These are phyloP conservation scores for Coemansia umbellata DNA, from an alignment of 192 early-diverging fungal species.

Conservation along the genomic window DNA sequence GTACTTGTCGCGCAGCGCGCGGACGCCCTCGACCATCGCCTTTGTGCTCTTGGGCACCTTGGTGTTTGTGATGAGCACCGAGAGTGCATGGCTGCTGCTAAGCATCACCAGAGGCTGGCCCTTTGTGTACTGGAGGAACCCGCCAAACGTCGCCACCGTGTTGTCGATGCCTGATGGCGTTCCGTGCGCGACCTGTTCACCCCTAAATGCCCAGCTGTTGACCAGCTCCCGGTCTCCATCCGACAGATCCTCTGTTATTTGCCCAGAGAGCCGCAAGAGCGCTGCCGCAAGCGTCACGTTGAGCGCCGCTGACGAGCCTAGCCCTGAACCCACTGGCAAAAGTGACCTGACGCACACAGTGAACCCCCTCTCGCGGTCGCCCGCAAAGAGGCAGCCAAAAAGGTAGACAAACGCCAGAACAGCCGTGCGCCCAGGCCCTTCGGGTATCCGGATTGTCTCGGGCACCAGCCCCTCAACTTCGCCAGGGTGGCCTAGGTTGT, in stretches of 20 bases:
- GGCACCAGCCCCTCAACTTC: conserved; percentile 18
- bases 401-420: conserved; percentile 68
- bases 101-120: conserved; percentile 54
- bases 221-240: conserved; percentile 52
- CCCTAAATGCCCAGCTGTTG: conserved; percentile 87
- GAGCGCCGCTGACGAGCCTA: conserved; percentile 95
- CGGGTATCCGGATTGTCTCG: conserved; percentile 5
- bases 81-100: conserved; percentile 56
- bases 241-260: conserved; percentile 15
- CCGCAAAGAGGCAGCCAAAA: conserved; percentile 38
- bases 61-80: conserved; percentile 87
- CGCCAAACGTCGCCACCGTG: conserved; percentile 83
- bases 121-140: conserved; percentile 68
- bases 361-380: conserved; percentile 19
- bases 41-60: conserved; percentile 86
- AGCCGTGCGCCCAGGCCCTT: conserved; percentile 48
- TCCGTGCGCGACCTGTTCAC: conserved; percentile 94
- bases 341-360: conserved; percentile 65
- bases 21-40: conserved; percentile 77
- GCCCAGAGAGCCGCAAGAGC: conserved; percentile 59
- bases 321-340: conserved; percentile 88
- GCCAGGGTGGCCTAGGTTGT: conserved; percentile 5
- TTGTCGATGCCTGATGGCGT: conserved; percentile 96
- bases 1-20: conserved; percentile 51
- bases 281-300: conserved; percentile 75